Evolutionary conservation across 768 basidiomycete species (phyloP).

Genomic region (Mycena rebaudengoi): DNA sequence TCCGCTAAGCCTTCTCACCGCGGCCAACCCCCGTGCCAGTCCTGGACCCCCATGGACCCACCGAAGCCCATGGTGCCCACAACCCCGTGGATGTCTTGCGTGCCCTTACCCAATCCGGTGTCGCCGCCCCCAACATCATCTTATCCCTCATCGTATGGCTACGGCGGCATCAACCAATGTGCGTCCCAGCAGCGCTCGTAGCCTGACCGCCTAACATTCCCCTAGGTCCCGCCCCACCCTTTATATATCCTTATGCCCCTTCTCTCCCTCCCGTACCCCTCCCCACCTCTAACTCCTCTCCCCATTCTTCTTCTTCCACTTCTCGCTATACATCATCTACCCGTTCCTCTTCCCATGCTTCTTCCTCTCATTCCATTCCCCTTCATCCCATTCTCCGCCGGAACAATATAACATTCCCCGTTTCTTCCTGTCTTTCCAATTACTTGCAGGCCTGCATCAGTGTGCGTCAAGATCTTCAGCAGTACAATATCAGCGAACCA

Average conservation of each 20-base stretch:
- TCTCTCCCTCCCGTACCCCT: conserved; percentile 7
- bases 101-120: neutral
- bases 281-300: neutral
- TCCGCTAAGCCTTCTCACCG: conserved; percentile 11
- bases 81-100: neutral
- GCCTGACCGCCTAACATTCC: too few relatives aligned
- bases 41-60: conserved; percentile 14
- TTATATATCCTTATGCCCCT: conserved; percentile 1
- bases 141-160: neutral
- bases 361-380: neutral
- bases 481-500: neutral
- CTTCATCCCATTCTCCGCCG: conserved; percentile 9
- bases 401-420: neutral
- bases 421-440: conserved; percentile 17
- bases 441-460: conserved; percentile 9
- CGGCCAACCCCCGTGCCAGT: neutral
- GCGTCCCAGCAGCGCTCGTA: too few relatives aligned
- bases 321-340: neutral
- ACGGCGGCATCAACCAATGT: neutral
- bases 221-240: neutral
- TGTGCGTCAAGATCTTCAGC: conserved; percentile 24
- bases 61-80: neutral
- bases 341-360: neutral
- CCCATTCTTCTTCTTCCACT: neutral
- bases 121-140: neutral